phyloP scores from a whole-genome alignment of 2,329 filamentous ascomycete species.

The Cryphonectria naterciae region DNA sequence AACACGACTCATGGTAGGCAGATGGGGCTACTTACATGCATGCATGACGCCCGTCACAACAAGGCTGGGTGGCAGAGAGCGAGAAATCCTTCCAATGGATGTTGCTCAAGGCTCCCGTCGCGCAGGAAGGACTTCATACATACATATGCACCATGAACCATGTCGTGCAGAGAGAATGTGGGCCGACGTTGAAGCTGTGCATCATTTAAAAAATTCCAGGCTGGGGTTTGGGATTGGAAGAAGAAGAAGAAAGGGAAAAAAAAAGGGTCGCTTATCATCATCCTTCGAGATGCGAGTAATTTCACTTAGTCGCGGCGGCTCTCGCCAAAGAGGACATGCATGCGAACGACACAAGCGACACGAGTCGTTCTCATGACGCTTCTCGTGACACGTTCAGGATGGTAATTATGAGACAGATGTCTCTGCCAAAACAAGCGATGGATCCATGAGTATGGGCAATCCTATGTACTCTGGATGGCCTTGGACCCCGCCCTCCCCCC shows the following conservation, averaged over 20 bases:
- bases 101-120: background rate
- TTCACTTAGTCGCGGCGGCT: background rate
- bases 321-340: background rate
- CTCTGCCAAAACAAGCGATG: background rate
- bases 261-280: background rate
- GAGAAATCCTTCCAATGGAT: background rate
- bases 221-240: background rate
- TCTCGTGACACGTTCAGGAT: background rate
- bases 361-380: slow-evolving; percentile 3
- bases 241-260: too few species aligned
- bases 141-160: background rate
- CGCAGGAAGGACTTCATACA: background rate
- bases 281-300: slow-evolving; percentile 6
- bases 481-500: too few species aligned
- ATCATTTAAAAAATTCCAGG: background rate
- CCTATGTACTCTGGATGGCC: background rate
- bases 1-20: slow-evolving; percentile 5
- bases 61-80: background rate
- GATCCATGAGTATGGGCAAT: background rate
- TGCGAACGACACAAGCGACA: background rate
- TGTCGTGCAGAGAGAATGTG: slow-evolving; percentile 5
- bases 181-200: background rate
- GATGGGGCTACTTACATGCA: background rate
- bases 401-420: background rate
- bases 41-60: background rate